Conservation (phyloP, 2,329 filamentous ascomycete species). For the Alternaria alternata region DNA sequence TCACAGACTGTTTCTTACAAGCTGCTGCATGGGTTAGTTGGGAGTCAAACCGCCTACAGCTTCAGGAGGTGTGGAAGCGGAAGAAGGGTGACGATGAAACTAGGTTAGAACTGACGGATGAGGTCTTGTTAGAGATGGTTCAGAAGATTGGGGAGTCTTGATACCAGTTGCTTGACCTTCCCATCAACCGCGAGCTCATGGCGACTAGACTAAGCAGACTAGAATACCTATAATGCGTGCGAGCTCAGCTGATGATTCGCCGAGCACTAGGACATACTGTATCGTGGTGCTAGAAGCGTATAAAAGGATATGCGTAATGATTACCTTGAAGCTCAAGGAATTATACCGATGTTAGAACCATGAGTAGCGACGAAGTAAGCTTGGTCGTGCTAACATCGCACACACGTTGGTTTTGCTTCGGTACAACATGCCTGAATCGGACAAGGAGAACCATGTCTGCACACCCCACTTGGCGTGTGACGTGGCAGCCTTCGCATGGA, state of each 20-base stretch:
- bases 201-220: neutral
- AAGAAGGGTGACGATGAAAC: neutral
- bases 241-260: neutral
- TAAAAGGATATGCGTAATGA: accelerated
- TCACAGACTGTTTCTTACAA: slow-evolving; percentile 81
- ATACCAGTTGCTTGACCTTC: neutral
- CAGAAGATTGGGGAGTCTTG: slow-evolving; percentile 3
- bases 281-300: neutral
- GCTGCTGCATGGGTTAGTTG: slow-evolving; percentile 79
- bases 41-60: slow-evolving; percentile 65
- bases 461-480: slow-evolving; percentile 4
- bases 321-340: neutral
- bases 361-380: neutral
- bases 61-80: slow-evolving; percentile 11
- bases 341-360: neutral
- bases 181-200: too few species aligned
- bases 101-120: neutral
- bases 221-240: neutral
- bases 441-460: slow-evolving; percentile 1
- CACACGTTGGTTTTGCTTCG: neutral
- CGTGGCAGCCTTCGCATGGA: neutral
- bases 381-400: neutral
- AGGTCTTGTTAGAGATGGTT: slow-evolving; percentile 21
- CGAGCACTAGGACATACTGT: neutral
- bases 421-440: neutral